Evolutionary conservation across 2,329 filamentous ascomycete genomes (phyloP).

Genomic region (Aspergillus fischeri): DNA sequence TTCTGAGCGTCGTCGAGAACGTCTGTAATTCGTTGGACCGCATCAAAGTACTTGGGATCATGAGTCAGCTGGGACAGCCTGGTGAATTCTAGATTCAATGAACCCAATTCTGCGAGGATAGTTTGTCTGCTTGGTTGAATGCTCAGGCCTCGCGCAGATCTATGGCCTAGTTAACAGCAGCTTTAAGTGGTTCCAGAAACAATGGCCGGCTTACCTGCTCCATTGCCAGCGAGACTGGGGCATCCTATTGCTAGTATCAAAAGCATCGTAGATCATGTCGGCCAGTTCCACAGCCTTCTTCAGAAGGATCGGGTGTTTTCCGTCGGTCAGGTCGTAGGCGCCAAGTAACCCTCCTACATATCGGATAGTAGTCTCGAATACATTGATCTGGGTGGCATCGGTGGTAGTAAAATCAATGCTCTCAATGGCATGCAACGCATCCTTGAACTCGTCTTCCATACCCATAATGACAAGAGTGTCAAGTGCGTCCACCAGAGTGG

Average conservation of each 20-base stretch:
- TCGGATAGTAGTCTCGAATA: slow-evolving; percentile 89
- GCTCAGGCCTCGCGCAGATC: slow-evolving; percentile 26
- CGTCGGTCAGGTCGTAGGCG: slow-evolving; percentile 81
- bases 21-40: slow-evolving; percentile 77
- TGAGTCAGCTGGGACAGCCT: slow-evolving; percentile 79
- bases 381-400: slow-evolving; percentile 64
- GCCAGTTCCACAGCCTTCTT: slow-evolving; percentile 77
- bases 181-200: neutral
- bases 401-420: slow-evolving; percentile 80
- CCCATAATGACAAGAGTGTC: slow-evolving; percentile 86
- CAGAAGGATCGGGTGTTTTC: slow-evolving; percentile 64
- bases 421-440: slow-evolving; percentile 65
- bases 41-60: slow-evolving; percentile 82
- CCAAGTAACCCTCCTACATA: slow-evolving; percentile 83
- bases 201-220: slow-evolving; percentile 51
- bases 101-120: slow-evolving; percentile 70
- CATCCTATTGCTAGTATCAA: slow-evolving; percentile 93
- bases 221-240: slow-evolving; percentile 76
- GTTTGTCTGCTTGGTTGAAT: slow-evolving; percentile 53
- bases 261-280: slow-evolving; percentile 74
- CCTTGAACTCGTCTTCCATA: slow-evolving; percentile 71
- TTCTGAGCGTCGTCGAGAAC: slow-evolving; percentile 71
- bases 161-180: slow-evolving; percentile 9
- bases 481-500: slow-evolving; percentile 75
- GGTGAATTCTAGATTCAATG: slow-evolving; percentile 86